Base-by-base conservation (phyloP, 371 early-diverging fungal species). In the Mucor sp. region DNA sequence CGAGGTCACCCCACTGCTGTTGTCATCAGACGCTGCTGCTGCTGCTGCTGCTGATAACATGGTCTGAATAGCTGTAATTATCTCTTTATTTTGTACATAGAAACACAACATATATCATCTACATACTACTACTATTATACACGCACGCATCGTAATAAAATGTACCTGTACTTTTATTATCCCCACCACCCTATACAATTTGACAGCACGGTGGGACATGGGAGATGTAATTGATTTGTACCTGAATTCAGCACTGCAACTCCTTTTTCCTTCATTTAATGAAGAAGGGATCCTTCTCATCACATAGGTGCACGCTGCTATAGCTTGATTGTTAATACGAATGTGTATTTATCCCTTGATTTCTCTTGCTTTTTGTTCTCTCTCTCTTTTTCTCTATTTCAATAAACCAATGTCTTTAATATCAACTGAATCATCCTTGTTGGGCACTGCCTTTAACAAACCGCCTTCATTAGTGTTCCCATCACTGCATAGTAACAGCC, bases 401-500 rank as follows among this genome's bases (percentile, higher is more conserved):
- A 11, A 19, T 44, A 25, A 23, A 21, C 3, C 15, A 28, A 63
- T 68, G 60, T 65, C 64, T 23, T 43, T 30, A 33, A 43, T 57
- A 19, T 47, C 68, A 9, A 27, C 58, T 44, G 55, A 60, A 21
- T 33, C 48, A 5, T 59, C 47, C 15, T 35, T 48, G 19, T 35
- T 48, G 19, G 59, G 37, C 23, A 27, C 14, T 37, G 41, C 15
- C 33, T 33, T 63, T n/a, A 47, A 59, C 25, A 47, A 59, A 43
- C 69, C 64, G 7, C 50, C 50, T 50, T 64, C 69, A 14, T 59
- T 69, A 12, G 43, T 69, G 3, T 69, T 50, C 33, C 69, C 69
- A 53, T 69, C 69, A 33, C 53, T 69, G 53, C 19, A 41, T 9
- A 63, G 39, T 27, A 12, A 56, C 39, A 53, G 28, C 28, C 15